Evolutionary conservation across 208 protist species (phyloP), one percentile per base, ranked within the genome.

Genomic region (Leishmania major): DNA sequence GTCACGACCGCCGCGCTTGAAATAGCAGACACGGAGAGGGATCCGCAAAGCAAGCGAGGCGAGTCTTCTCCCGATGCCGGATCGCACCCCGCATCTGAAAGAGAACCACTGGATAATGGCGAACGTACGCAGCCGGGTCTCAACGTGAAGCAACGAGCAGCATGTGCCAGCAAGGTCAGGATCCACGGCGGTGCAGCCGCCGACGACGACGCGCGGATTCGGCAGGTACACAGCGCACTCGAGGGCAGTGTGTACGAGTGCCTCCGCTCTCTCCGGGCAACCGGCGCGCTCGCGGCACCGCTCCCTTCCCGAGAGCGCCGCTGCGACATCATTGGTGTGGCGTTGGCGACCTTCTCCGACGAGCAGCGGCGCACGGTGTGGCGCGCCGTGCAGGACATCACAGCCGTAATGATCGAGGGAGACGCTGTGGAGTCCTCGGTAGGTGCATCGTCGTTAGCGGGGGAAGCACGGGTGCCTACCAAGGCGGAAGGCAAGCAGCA

Each of bases 201-300:
- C 28, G 70, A 28, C 51, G 51, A 35, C 8, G 70, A 77, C 35
- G 10, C 51, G 31, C n/a, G 13, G 49, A 43, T 62, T 15, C 51
- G 19, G 37, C 57, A 64, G 22, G 45, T 43, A 2, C 80, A 72
- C 0, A 47, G 72, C n/a, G 81, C 76, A 19, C 37, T 84, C 7
- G 64, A 71, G 55, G 75, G 35, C 17, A 69, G 75, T 49, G 53
- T 84, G 31, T 80, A 80, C 75, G n/a, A 71, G 25, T 84, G 81
- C 57, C 47, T 79, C 25, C 59, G 66, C 35, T 74, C 81, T 72
- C 81, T 84, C 62, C 81, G 81, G 13, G 75, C 81, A 8, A 57
- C 75, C 11, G 69, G 81, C 43, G 74, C 69, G 40, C 67, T 84
- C 17, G 45, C 40, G n/a, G 37, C 51, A 1, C 51, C 74, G 66